These are phyloP conservation scores for Cutaneotrichosporon sp. DNA, from an alignment of 1,284 basidiomycete genomes.

Conservation along the genomic window DNA sequence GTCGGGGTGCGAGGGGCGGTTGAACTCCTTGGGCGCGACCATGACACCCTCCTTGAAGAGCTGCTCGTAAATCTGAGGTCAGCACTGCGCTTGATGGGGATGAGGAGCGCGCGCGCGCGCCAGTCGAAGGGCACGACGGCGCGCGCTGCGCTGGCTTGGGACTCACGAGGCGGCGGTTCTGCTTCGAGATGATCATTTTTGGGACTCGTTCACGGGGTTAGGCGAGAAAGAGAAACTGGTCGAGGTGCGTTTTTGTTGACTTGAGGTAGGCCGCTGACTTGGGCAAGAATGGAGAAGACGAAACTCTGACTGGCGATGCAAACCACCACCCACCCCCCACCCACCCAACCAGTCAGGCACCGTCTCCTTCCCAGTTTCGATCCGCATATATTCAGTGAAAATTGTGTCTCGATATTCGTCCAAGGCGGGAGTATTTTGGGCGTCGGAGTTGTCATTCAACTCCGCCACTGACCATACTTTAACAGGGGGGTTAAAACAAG, in stretches of 20 bases:
- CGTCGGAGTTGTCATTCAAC: neutral
- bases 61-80: constrained; percentile 79
- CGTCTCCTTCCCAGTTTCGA: neutral
- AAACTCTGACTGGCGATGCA: neutral
- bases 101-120: neutral
- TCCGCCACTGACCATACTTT: neutral
- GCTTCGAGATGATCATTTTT: constrained; percentile 52
- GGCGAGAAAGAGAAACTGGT: constrained; percentile 21
- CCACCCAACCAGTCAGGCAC: neutral
- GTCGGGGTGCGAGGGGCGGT: constrained; percentile 95
- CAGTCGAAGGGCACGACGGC: neutral
- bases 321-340: neutral
- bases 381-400: neutral
- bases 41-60: constrained; percentile 99
- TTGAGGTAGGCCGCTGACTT: constrained; percentile 36
- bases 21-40: constrained; percentile 99
- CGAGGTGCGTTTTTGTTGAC: constrained; percentile 22
- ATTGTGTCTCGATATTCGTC: neutral
- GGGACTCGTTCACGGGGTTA: constrained; percentile 16
- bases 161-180: constrained; percentile 52
- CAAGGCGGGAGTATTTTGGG: neutral
- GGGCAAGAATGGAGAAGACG: constrained; percentile 16
- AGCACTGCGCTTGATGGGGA: constrained; percentile 7
- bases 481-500: too few relatives aligned
- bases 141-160: neutral